These are phyloP conservation scores for Eutrema yunnanense DNA, from an alignment of 345 rosid genomes.

Conservation along the genomic window DNA sequence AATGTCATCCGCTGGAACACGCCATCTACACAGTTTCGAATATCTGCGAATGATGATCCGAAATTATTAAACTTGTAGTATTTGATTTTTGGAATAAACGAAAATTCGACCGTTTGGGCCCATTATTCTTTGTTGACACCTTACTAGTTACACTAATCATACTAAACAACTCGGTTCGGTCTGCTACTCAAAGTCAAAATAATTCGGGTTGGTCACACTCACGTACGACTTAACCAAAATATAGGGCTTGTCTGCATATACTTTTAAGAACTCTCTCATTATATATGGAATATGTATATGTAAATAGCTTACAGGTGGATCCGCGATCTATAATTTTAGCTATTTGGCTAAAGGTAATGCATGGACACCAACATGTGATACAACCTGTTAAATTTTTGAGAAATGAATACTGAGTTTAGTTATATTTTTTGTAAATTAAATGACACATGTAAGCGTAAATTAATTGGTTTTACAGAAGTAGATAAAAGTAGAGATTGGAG, in stretches of 20 bases:
- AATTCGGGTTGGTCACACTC: not conserved
- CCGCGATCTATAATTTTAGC: conserved; percentile 45
- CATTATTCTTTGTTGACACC: not conserved
- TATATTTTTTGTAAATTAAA: not conserved
- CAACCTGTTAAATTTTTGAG: conserved; percentile 25
- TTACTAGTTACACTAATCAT: not conserved
- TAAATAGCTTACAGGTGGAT: conserved; percentile 23
- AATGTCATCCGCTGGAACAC: not conserved
- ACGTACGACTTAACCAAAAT: not conserved
- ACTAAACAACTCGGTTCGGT: not conserved
- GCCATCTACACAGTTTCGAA: not conserved
- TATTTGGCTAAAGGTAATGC: conserved; percentile 37
- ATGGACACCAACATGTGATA: conserved; percentile 42
- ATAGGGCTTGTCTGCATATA: no score
- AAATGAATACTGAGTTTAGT: not conserved
- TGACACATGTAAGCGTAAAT: not conserved
- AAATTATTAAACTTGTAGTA: not conserved
- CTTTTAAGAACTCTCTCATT: no score
- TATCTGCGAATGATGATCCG: not conserved
- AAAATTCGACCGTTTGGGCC: not conserved
- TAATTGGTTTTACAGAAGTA: no score
- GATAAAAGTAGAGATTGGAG: not conserved
- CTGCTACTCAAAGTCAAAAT: not conserved
- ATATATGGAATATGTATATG: not conserved
- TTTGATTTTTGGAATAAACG: not conserved